Base-by-base conservation (phyloP, 129 eudicot genomes). In the Centaurea solstitialis region DNA sequence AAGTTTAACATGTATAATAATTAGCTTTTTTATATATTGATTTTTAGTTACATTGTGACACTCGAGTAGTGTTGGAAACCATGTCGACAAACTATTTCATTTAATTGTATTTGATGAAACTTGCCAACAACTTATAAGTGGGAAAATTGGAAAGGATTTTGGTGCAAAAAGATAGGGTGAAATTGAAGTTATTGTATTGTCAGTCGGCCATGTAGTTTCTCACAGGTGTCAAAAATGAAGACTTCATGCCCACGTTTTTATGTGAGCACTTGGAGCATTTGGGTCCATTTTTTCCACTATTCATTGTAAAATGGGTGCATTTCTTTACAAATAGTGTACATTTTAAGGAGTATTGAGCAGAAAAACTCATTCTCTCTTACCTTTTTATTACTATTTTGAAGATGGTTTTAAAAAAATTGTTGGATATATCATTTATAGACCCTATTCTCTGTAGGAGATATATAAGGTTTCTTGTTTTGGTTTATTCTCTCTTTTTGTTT, bases 231-330 rank as follows among this genome's bases (percentile, higher is more conserved):
- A 6, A 40, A 45, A 39, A 70, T 26, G 35, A 70, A 70, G 78
- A 12, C 69, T 61, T 61, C 40, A 7, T 45, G 11, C 69, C 35
- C 79, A 64, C 72, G 81, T 72, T 24, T 22, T 38, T 71, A 30
- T 37, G 23, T 82, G 47, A 50, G 69, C 26, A 37, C 20, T 47
- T 33, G 37, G 22, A 9, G 28, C 50, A 28, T 80, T 24, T 40
- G 78, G 84, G 83, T 72, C 85, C 85, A 75, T 76, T 71, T 24
- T 17, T 76, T 35, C 39, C 86, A 76, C 78, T 38, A 76, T 7
- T 70, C 26, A 17, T 24, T 53, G 50, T 39, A 50, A 15, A 50
- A 50, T 4, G 61, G n/a, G n/a, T 50, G 7, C 4, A 50, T 50
- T 50, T 3, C 61, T 3, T 50, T 45, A 5, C 5, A 11, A 11